These are phyloP conservation scores for Phialophora verrucosa DNA, from an alignment of 2,329 filamentous ascomycete genomes.

Conservation along the genomic window DNA sequence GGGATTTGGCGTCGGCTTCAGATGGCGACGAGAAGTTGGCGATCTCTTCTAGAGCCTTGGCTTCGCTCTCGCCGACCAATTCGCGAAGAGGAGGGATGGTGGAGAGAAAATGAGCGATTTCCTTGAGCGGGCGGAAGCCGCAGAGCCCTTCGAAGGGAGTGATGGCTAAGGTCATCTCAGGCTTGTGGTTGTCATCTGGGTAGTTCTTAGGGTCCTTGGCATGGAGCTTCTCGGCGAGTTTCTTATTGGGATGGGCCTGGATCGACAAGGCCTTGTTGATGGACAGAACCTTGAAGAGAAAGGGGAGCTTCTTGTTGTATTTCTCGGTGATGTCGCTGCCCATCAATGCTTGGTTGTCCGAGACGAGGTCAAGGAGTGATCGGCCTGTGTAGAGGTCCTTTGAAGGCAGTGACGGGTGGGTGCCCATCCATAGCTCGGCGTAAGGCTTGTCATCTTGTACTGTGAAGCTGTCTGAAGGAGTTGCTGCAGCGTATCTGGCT, in stretches of 20 bases:
- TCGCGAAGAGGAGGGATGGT: constrained; percentile 67
- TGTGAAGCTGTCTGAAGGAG: constrained; percentile 72
- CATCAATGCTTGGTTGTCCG: constrained; percentile 84
- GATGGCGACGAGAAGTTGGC: constrained; percentile 62
- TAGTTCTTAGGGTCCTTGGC: constrained; percentile 89
- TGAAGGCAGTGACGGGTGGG: constrained; percentile 93
- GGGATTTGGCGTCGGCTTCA: constrained; percentile 73
- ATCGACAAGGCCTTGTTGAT: constrained; percentile 96
- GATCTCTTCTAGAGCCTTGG: constrained; percentile 60
- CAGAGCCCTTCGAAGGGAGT: constrained; percentile 96
- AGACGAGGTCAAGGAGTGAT: constrained; percentile 82
- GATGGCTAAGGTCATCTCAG: constrained; percentile 98
- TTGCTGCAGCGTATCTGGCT: constrained; percentile 86
- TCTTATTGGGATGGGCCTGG: constrained; percentile 96
- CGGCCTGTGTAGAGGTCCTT: constrained; percentile 84
- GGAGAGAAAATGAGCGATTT: constrained; percentile 84
- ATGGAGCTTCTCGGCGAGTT: constrained; percentile 87
- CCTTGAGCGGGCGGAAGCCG: constrained; percentile 84
- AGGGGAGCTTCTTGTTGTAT: constrained; percentile 84
- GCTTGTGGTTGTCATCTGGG: constrained; percentile 99
- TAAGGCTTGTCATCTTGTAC: constrained; percentile 91
- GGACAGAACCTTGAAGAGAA: constrained; percentile 96
- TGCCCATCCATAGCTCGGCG: constrained; percentile 99
- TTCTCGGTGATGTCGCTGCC: constrained; percentile 72
- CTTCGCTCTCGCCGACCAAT: constrained; percentile 70